Evolutionary conservation across 2,329 filamentous ascomycete genomes (phyloP).

Genomic region (Periconia sp.): DNA sequence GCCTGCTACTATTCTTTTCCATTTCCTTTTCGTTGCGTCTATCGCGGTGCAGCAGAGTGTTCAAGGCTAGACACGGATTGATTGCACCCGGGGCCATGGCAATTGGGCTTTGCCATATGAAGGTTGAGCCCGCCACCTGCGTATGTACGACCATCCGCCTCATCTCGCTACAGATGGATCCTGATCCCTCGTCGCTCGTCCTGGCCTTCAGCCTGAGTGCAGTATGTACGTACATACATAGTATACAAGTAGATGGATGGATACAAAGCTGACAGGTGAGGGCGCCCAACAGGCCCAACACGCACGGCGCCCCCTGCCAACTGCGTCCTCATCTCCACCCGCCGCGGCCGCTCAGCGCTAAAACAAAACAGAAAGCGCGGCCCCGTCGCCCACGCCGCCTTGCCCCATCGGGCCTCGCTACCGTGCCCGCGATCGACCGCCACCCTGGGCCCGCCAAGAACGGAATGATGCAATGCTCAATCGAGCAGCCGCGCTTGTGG

Average conservation of each 20-base stretch:
- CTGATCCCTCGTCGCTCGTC: no score
- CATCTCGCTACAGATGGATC: conserved; percentile 6
- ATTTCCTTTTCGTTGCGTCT: conserved; percentile 6
- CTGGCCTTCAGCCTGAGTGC: conserved; percentile 8
- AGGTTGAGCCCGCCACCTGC: neutral
- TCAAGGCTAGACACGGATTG: conserved; percentile 12
- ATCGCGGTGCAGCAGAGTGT: conserved; percentile 3
- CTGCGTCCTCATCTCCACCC: neutral
- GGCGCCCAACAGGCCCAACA: no score
- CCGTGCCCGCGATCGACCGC: neutral
- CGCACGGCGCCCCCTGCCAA: no score
- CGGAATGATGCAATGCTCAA: conserved; percentile 4
- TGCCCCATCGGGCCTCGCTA: neutral
- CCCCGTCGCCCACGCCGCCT: neutral
- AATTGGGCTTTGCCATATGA: conserved; percentile 2
- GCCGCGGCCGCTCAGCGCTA: neutral
- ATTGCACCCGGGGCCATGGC: conserved; percentile 11
- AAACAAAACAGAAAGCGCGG: neutral
- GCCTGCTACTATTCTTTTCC: neutral
- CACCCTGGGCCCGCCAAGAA: neutral
- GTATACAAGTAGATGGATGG: no score
- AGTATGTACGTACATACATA: no score
- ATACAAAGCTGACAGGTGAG: no score
- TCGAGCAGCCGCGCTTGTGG: neutral
- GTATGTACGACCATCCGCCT: neutral